Evolutionary conservation across 1,139 yeast genomes (phyloP).

Genomic region (Geotrichum reessii): DNA sequence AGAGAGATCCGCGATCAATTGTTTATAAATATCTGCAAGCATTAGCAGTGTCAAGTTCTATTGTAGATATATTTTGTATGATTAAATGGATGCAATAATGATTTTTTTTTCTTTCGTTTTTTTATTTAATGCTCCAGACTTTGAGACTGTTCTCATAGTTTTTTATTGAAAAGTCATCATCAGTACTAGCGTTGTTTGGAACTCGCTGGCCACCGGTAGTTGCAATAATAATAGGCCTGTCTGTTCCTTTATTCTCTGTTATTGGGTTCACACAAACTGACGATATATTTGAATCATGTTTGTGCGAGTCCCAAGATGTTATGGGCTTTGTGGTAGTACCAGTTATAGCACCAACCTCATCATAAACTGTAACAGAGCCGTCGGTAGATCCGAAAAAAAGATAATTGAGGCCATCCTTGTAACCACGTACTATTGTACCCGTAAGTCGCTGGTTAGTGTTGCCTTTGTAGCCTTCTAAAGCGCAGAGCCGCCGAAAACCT

Average conservation of each 20-base stretch:
- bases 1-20: slow-evolving; percentile 28
- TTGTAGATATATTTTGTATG: background rate
- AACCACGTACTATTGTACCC: slow-evolving; percentile 21
- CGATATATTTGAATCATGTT: slow-evolving; percentile 19
- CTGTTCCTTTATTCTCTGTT: background rate
- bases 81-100: slow-evolving; percentile 1
- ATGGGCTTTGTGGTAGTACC: slow-evolving; percentile 23
- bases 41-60: background rate
- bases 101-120: background rate
- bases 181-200: slow-evolving; percentile 9
- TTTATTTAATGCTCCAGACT: slow-evolving; percentile 18
- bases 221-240: slow-evolving; percentile 6
- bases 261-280: slow-evolving; percentile 26
- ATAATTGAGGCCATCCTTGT: slow-evolving; percentile 26
- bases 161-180: background rate
- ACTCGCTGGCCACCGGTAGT: slow-evolving; percentile 8
- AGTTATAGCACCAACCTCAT: slow-evolving; percentile 28
- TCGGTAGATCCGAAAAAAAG: slow-evolving; percentile 26
- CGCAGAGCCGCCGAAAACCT: slow-evolving; percentile 27
- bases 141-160: slow-evolving; percentile 13
- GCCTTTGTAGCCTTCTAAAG: slow-evolving; percentile 20
- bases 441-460: slow-evolving; percentile 29
- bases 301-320: slow-evolving; percentile 18
- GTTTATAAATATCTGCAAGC: slow-evolving; percentile 21
- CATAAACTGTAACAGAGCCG: slow-evolving; percentile 29